Percentiles rank a stretch among this genome's conserved stretches.
Conservation (phyloP, 768 basidiomycete species). For the Infundibulicybe gibba region DNA sequence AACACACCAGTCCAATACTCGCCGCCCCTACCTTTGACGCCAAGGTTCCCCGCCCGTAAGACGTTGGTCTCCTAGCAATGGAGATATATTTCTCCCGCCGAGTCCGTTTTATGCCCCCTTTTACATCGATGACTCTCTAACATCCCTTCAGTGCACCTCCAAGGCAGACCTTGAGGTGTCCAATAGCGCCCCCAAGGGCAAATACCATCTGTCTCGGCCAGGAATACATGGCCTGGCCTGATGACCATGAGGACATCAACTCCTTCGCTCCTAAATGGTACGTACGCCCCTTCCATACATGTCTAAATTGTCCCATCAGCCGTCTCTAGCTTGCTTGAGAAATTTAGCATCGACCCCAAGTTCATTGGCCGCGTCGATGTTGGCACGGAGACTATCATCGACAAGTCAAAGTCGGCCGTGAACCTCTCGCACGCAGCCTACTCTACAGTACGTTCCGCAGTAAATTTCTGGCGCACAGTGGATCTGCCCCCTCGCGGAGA, state of each 20-base stretch:
- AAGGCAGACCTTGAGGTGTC: conserved; percentile 92
- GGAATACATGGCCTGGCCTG: conserved; percentile 97
- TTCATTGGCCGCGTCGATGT: conserved; percentile 98
- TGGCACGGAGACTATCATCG: conserved; percentile 98
- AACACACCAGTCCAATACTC: no score
- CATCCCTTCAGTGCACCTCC: conserved; percentile 76
- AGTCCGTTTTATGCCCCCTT: conserved; percentile 39
- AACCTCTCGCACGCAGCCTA: no score
- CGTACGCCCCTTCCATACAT: neutral
- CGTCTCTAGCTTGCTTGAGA: conserved; percentile 84
- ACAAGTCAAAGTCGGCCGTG: conserved; percentile 98
- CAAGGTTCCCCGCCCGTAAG: conserved; percentile 68
- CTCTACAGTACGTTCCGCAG: no score
- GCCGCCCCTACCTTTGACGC: conserved; percentile 25
- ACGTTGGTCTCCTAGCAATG: conserved; percentile 91
- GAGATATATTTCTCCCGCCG: conserved; percentile 95
- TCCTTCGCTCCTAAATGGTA: conserved; percentile 93
- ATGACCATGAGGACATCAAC: conserved; percentile 99
- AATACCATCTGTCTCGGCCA: conserved; percentile 99
- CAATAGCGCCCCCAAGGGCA: conserved; percentile 91
- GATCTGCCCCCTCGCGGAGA: no score
- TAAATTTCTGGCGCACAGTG: no score
- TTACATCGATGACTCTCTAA: conserved; percentile 3
- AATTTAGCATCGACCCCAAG: conserved; percentile 93
- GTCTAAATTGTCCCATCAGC: conserved; percentile 38